Conservation (phyloP, 2,329 filamentous ascomycete genomes). For the Chalara sp. region DNA sequence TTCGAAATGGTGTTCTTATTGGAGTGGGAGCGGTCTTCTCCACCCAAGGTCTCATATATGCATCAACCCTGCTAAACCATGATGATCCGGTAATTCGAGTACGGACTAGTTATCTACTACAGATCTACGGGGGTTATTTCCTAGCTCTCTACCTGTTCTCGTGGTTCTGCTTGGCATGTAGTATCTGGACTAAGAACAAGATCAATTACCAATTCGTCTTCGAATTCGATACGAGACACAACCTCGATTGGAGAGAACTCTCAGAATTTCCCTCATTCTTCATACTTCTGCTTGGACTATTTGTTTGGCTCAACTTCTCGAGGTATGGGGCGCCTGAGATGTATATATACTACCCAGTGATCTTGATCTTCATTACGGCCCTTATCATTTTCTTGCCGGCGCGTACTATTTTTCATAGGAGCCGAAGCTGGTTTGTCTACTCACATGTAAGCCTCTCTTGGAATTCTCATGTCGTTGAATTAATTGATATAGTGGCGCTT, state of each 20-base stretch:
- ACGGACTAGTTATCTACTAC: slow-evolving; percentile 64
- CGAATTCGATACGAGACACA: slow-evolving; percentile 83
- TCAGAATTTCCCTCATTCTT: slow-evolving; percentile 83
- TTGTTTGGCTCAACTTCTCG: slow-evolving; percentile 86
- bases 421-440: slow-evolving; percentile 79
- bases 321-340: slow-evolving; percentile 57
- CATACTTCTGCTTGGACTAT: slow-evolving; percentile 68
- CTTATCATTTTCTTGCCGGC: slow-evolving; percentile 70
- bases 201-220: slow-evolving; percentile 98
- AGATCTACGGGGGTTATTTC: slow-evolving; percentile 92
- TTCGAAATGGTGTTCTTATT: slow-evolving; percentile 58
- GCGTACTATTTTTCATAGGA: slow-evolving; percentile 66
- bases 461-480: neutral
- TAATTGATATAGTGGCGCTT: slow-evolving; percentile 63
- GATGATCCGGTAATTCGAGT: slow-evolving; percentile 39
- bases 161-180: slow-evolving; percentile 81
- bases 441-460: slow-evolving; percentile 60
- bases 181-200: slow-evolving; percentile 74
- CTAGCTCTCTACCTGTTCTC: slow-evolving; percentile 72
- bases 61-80: slow-evolving; percentile 42
- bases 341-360: slow-evolving; percentile 80
- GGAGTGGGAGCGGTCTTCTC: slow-evolving; percentile 61
- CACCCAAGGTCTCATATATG: slow-evolving; percentile 59
- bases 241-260: slow-evolving; percentile 84
- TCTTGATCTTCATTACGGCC: slow-evolving; percentile 65